Conservation (phyloP, 2,329 filamentous ascomycete genomes). For the Phyllosticta citriasiana region DNA sequence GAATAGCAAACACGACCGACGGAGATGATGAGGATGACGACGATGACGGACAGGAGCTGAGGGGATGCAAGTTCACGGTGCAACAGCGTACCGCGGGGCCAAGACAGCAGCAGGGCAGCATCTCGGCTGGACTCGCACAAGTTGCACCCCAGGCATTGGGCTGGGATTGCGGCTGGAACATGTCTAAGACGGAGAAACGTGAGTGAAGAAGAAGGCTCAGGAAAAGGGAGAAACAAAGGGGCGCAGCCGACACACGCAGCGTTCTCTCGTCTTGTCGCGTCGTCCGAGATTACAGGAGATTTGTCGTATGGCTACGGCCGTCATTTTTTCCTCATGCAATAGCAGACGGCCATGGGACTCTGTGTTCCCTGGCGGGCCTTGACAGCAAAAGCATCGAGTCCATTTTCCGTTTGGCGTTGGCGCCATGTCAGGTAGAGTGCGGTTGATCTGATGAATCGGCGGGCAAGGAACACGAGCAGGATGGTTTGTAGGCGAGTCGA, state of each 20-base stretch:
- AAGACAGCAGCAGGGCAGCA: background rate
- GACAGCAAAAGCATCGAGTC: background rate
- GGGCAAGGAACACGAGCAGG: background rate
- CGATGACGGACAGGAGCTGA: background rate
- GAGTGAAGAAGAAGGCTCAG: background rate
- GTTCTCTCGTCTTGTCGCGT: slow-evolving; percentile 6
- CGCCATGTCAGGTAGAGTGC: background rate
- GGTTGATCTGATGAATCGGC: background rate
- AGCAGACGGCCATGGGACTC: background rate
- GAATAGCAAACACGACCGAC: background rate
- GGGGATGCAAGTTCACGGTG: background rate
- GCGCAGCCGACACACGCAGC: background rate
- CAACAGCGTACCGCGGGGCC: background rate
- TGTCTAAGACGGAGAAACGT: background rate
- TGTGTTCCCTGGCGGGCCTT: background rate
- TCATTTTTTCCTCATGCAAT: background rate
- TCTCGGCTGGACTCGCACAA: background rate
- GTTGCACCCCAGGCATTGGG: background rate
- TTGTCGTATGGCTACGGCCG: background rate
- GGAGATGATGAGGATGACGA: background rate
- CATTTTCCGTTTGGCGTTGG: background rate
- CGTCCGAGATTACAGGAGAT: slow-evolving; percentile 9
- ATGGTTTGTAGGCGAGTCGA: background rate
- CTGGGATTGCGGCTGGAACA: background rate
- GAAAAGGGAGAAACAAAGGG: background rate